Evolutionary conservation across 768 basidiomycete genomes (phyloP).

Genomic region (Clitopilus passeckerianus): DNA sequence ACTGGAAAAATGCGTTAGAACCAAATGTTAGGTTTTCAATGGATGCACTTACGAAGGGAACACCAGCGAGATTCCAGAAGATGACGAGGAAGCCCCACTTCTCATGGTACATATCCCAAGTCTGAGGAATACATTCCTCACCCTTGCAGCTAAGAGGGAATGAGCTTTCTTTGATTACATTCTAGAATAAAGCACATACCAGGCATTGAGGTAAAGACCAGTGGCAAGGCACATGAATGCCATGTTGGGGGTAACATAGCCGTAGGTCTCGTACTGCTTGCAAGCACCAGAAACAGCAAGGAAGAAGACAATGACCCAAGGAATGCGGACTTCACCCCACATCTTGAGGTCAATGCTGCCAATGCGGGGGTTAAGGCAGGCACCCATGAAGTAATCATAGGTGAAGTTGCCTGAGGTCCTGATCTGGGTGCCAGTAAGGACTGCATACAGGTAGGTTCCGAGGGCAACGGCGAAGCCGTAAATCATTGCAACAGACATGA

Average conservation of each 20-base stretch:
- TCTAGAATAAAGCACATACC: slow-evolving; percentile 35
- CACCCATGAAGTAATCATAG: slow-evolving; percentile 98
- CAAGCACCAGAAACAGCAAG: slow-evolving; percentile 87
- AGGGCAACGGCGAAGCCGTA: slow-evolving; percentile 81
- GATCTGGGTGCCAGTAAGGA: slow-evolving; percentile 74
- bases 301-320: slow-evolving; percentile 96
- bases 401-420: slow-evolving; percentile 94
- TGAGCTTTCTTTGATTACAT: neutral
- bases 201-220: slow-evolving; percentile 95
- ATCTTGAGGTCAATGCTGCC: slow-evolving; percentile 94
- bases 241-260: slow-evolving; percentile 95
- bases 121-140: slow-evolving; percentile 93
- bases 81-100: slow-evolving; percentile 99
- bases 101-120: slow-evolving; percentile 99
- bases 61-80: slow-evolving; percentile 96
- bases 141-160: slow-evolving; percentile 64
- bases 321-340: slow-evolving; percentile 97
- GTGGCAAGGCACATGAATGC: slow-evolving; percentile 95
- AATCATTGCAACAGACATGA: slow-evolving; percentile 95
- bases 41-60: slow-evolving; percentile 67
- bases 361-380: slow-evolving; percentile 88
- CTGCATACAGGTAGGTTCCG: slow-evolving; percentile 74
- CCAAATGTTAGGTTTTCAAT: neutral
- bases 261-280: slow-evolving; percentile 92
- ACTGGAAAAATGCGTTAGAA: slow-evolving; percentile 34